A percentile compares a stretch with the other conserved stretches of the same genome.
Evolutionary conservation across 2,329 filamentous ascomycete species (phyloP).

Genomic region (Biscogniauxia mediterranea): DNA sequence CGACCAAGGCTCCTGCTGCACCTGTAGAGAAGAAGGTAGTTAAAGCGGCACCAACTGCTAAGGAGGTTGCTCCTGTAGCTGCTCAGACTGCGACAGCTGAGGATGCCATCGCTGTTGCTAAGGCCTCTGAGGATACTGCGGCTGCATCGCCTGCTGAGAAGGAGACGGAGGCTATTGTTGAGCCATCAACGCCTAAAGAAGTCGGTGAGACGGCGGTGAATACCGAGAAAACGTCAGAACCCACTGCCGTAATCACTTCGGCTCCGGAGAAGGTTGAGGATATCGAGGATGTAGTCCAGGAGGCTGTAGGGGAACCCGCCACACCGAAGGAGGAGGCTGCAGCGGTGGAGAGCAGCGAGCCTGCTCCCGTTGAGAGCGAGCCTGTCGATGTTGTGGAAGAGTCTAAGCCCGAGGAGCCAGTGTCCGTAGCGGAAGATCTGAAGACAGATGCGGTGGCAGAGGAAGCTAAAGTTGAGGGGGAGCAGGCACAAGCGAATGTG

Average conservation of each 20-base stretch:
- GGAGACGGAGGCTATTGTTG: conserved; percentile 10
- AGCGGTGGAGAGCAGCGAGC: conserved; percentile 5
- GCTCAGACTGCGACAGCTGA: conserved; percentile 18
- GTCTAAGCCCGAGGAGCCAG: conserved; percentile 3
- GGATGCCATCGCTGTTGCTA: conserved; percentile 18
- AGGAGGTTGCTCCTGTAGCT: conserved; percentile 11
- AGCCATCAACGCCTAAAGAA: conserved; percentile 4
- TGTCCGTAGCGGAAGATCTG: conserved; percentile 4
- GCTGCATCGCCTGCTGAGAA: conserved; percentile 13
- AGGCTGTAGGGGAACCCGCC: conserved; percentile 10
- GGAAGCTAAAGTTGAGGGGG: neutral
- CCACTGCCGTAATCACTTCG: conserved; percentile 14
- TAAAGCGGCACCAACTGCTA: neutral
- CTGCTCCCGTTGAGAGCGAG: conserved; percentile 6
- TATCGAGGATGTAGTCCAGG: conserved; percentile 27
- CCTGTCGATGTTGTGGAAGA: conserved; percentile 5
- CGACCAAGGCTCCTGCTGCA: conserved; percentile 16
- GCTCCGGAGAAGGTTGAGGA: conserved; percentile 27
- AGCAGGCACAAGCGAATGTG: conserved; percentile 1
- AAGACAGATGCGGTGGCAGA: conserved; percentile 4
- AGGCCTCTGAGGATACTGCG: conserved; percentile 16
- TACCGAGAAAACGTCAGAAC: conserved; percentile 2
- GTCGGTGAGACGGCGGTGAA: conserved; percentile 3
- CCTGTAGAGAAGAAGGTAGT: conserved; percentile 17
- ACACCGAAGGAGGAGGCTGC: conserved; percentile 2